Evolutionary conservation across 257 asterid species (phyloP).

Genomic region (Oldenlandia corymbosa): DNA sequence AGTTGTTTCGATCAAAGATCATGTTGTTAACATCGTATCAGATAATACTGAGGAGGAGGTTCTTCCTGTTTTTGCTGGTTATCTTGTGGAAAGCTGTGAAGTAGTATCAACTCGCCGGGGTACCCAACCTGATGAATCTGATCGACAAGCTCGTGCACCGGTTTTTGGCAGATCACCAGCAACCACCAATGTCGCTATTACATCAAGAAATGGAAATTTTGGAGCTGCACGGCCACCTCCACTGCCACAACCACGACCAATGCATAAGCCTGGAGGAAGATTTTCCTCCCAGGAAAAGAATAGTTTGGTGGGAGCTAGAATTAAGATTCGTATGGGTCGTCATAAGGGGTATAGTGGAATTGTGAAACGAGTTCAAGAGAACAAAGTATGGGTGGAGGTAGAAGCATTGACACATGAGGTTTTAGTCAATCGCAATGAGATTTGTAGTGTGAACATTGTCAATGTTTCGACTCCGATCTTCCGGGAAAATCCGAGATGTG

Average conservation of each 20-base stretch:
- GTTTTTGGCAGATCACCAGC: constrained; percentile 89
- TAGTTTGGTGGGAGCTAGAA: constrained; percentile 58
- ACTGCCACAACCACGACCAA: too few relatives aligned
- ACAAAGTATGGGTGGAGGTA: constrained; percentile 70
- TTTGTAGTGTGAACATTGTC: constrained; percentile 67
- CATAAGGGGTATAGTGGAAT: constrained; percentile 97
- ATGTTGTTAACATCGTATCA: constrained; percentile 90
- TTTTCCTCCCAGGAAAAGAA: constrained; percentile 71
- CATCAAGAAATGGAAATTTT: constrained; percentile 53
- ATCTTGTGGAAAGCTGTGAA: constrained; percentile 93
- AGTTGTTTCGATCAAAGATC: constrained; percentile 96
- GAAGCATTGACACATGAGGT: constrained; percentile 89
- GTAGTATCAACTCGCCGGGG: constrained; percentile 88
- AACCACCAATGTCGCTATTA: constrained; percentile 47
- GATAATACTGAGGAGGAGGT: constrained; percentile 93
- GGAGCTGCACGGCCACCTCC: constrained; percentile 69
- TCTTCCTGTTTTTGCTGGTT: constrained; percentile 88
- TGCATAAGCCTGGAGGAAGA: constrained; percentile 82
- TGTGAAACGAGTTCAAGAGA: constrained; percentile 71
- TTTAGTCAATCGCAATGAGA: constrained; percentile 77
- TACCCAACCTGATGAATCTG: constrained; percentile 84
- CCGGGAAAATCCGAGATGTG: constrained; percentile 77
- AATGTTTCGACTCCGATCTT: constrained; percentile 66
- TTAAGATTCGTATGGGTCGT: constrained; percentile 78
- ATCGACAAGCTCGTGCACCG: too few relatives aligned